Base-by-base conservation (phyloP, 2,329 filamentous ascomycete species). In the Trichocomaceae sp. region DNA sequence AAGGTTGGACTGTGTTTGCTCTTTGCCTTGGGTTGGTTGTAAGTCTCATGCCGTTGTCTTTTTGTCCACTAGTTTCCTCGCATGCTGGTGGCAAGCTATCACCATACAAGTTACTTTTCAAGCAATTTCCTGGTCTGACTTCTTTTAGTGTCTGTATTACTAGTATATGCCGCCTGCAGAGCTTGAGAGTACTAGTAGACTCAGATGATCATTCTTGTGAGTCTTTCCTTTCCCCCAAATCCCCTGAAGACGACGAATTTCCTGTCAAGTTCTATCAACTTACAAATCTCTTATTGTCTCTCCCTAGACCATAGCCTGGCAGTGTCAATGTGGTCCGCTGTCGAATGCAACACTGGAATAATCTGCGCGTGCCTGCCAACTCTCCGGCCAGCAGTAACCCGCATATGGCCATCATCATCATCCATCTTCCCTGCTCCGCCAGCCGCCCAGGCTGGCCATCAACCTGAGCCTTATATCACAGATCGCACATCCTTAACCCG, bases 301-400 rank as follows among this genome's bases (percentile, higher is more conserved):
- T n/a, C 35, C 42, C 19, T n/a, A 69, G 67, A 67, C 23, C 65
- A 72, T 55, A 69, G 67, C 54, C 66, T 70, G 41, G 64, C 60
- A 29, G 67, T 69, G 1, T 67, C 68, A 13, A 63, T 66, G 41
- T 72, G 70, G 70, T 71, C 70, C 22, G 64, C 68, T 5, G 62
- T 74, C 23, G 72, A 75, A 66, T 69, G 67, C 61, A 71, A 70
- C 55, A 64, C 66, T 4, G 70, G 70, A 3, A 72, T 74, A 35
- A 72, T 73, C 45, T 73, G 71, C 58, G 71, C 70, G 45, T 73
- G 71, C 55, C 64, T 75, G 0, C 72, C 72, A 6, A 71, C 69
- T 13, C 63, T 72, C 2, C 70, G 69, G 13, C 70, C 71, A 1
- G 61, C 73, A 2, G 23, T 71, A 31, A 63, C 64, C 5, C 64